phyloP scores from a whole-genome alignment of 2,329 filamentous ascomycete species.

The Colletotrichum phormii region DNA sequence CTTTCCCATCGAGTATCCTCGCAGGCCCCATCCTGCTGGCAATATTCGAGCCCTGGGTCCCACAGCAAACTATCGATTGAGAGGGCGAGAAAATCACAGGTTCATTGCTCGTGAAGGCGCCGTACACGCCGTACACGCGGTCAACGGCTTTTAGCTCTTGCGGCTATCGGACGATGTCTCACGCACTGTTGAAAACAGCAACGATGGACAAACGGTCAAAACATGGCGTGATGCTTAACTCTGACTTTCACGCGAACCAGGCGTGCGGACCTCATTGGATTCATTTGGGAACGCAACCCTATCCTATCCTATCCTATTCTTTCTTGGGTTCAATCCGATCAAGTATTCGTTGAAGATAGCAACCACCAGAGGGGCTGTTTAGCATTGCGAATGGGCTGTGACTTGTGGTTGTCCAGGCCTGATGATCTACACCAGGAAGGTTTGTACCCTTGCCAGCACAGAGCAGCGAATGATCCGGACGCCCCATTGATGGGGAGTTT shows the following conservation, averaged over 20 bases:
- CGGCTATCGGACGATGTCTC: conserved; percentile 29
- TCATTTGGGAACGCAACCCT: neutral
- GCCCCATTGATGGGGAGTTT: conserved; percentile 7
- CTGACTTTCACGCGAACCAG: conserved; percentile 18
- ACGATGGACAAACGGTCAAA: conserved; percentile 17
- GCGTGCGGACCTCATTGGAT: conserved; percentile 6
- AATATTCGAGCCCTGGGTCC: neutral
- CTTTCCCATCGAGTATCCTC: neutral
- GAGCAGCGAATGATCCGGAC: conserved; percentile 27
- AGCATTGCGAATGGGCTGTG: neutral
- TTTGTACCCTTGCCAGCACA: conserved; percentile 24
- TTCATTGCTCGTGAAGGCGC: neutral
- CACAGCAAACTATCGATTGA: conserved; percentile 6
- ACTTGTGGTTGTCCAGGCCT: neutral
- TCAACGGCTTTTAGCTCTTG: conserved; percentile 34
- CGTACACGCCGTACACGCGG: conserved; percentile 17
- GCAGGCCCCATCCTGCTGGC: neutral
- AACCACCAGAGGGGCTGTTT: too few relatives aligned
- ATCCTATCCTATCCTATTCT: too few relatives aligned
- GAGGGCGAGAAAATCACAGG: neutral
- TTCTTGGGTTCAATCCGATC: neutral
- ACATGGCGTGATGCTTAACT: conserved; percentile 20
- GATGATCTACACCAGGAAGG: conserved; percentile 30
- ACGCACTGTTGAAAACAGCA: conserved; percentile 25
- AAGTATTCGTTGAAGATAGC: neutral